These are phyloP conservation scores for Aspergillus felis DNA, from an alignment of 2,329 filamentous ascomycete species.

Conservation along the genomic window DNA sequence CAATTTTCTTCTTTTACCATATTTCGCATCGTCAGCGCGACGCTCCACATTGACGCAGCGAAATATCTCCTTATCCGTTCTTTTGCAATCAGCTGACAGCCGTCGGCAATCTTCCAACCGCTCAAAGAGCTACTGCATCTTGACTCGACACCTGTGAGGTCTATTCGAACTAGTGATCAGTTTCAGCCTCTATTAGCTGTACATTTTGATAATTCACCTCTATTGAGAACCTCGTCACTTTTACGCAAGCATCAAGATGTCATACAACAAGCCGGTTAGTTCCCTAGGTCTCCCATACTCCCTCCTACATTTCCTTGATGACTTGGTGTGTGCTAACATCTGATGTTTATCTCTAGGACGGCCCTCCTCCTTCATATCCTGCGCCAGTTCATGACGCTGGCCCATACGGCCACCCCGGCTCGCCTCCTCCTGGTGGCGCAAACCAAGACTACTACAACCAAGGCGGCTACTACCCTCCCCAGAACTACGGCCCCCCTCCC, in stretches of 20 bases:
- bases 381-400: slow-evolving; percentile 31
- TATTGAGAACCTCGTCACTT: slow-evolving; percentile 6
- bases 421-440: slow-evolving; percentile 26
- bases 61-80: neutral
- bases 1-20: neutral
- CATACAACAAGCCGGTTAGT: slow-evolving; percentile 32
- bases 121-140: neutral
- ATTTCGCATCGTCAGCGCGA: neutral
- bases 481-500: slow-evolving; percentile 24
- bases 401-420: slow-evolving; percentile 20
- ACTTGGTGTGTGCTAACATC: neutral
- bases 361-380: slow-evolving; percentile 38
- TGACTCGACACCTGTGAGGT: neutral
- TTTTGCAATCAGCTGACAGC: neutral
- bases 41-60: neutral
- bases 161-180: neutral
- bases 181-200: neutral
- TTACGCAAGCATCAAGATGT: slow-evolving; percentile 19
- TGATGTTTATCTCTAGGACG: slow-evolving; percentile 19
- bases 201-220: neutral
- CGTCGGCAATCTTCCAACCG: neutral
- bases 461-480: slow-evolving; percentile 22
- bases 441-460: slow-evolving; percentile 33
- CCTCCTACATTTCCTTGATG: neutral
- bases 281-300: neutral